These are phyloP conservation scores for Mycocentrospora acerina DNA, from an alignment of 2,329 filamentous ascomycete genomes.

Conservation along the genomic window DNA sequence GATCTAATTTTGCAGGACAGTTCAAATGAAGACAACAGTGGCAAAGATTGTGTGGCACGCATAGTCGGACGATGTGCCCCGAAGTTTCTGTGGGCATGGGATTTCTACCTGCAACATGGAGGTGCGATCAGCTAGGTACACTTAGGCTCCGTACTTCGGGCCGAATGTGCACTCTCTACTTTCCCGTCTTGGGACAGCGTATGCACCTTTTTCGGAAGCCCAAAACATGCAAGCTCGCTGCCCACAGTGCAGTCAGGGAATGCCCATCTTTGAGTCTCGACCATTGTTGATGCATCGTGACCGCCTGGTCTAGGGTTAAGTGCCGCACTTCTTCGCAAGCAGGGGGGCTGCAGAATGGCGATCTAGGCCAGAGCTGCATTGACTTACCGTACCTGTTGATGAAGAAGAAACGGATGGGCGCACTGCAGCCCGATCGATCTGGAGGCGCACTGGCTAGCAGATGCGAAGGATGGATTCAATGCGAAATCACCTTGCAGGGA, in stretches of 20 bases:
- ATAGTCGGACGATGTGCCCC: conserved; percentile 10
- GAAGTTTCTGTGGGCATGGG: conserved; percentile 12
- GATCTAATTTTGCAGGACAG: too few species aligned
- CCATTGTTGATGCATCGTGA: conserved; percentile 15
- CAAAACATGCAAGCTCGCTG: conserved; percentile 21
- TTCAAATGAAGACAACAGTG: conserved; percentile 4
- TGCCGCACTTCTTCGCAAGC: conserved; percentile 16
- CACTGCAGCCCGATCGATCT: conserved; percentile 5
- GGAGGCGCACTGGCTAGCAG: conserved; percentile 12
- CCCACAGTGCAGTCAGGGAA: conserved; percentile 19
- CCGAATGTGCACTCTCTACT: conserved; percentile 32
- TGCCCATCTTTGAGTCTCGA: conserved; percentile 28
- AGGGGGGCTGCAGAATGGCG: conserved; percentile 11
- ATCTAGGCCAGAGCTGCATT: conserved; percentile 14
- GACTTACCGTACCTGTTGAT: conserved; percentile 12
- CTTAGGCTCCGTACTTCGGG: conserved; percentile 31
- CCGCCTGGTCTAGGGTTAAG: conserved; percentile 8
- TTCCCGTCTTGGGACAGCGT: conserved; percentile 27
- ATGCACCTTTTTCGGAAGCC: conserved; percentile 21
- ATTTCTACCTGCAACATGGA: conserved; percentile 25
- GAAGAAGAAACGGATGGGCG: conserved; percentile 7
- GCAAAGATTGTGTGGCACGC: conserved; percentile 25
- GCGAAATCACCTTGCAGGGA: conserved; percentile 5
- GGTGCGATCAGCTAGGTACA: conserved; percentile 20
- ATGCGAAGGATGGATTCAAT: conserved; percentile 5